Evolutionary conservation across 169 alveolate species (phyloP), one percentile per base, ranked within the genome.

Genomic region (Plasmodium reichenowi): DNA sequence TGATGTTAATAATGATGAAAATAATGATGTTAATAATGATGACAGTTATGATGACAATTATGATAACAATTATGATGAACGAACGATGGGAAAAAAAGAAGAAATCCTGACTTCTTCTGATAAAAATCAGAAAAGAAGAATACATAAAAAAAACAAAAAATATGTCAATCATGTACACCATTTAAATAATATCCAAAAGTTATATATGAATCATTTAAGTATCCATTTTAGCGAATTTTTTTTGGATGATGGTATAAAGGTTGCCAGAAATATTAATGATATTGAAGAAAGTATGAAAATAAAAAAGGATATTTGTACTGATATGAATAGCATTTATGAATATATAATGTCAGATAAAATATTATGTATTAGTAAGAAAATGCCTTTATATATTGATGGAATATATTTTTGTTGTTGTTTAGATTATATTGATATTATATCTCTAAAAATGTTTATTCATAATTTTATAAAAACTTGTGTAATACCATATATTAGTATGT

Each of bases 401-500:
- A 22, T 45, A 24, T 76, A 64, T 52, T 76, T 76, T 13, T 76
- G 89, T 58, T 76, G 78, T 8, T 76, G 89, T 38, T 43, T 76
- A 2, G 76, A 76, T 24, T 12, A 24, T 43, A 43, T 64, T 7
- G 89, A 76, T 47, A 52, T 76, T 64, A 58, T 76, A 3, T 76
- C 89, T 1, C 22, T 76, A n/a, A 76, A 76, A 76, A 76, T 64
- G 72, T 76, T 76, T 59, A 64, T 76, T 17, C 89, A 76, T 43
- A 76, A 76, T 32, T 76, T 76, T 64, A 52, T 76, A 7, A 66
- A 59, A 13, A 76, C 75, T 1, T 64, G 68, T 50, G 78, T 76
- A 0, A n/a, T 64, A 17, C 76, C 89, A 13, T 76, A 76, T 26
- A 76, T 76, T 12, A 76, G 45, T 32, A 48, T 70, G 22, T 48